These are phyloP conservation scores for Kluyveromyces sp. DNA, from an alignment of 1,139 yeast species.

Conservation along the genomic window DNA sequence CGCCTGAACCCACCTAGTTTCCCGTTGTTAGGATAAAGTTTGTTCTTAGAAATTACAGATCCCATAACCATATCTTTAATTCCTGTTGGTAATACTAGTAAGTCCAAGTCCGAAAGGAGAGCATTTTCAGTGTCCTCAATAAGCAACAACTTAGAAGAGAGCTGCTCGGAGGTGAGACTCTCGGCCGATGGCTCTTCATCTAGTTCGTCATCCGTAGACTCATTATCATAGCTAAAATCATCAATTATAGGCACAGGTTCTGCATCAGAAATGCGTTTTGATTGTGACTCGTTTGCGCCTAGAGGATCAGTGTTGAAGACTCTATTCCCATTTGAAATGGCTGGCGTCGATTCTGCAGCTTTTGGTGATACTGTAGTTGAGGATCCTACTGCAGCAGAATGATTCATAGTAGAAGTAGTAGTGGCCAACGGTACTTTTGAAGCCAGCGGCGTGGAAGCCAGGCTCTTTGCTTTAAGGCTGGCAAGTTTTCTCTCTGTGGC, in stretches of 20 bases:
- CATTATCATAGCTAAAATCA: slow-evolving; percentile 16
- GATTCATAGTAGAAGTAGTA: slow-evolving; percentile 11
- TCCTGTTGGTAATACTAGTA: slow-evolving; percentile 60
- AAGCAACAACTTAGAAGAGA: slow-evolving; percentile 9
- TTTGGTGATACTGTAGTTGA: slow-evolving; percentile 8
- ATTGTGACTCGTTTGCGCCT: not conserved
- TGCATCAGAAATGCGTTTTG: not conserved
- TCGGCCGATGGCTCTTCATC: slow-evolving; percentile 24
- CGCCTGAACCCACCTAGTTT: slow-evolving; percentile 26
- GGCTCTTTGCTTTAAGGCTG: slow-evolving; percentile 18
- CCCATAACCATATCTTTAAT: slow-evolving; percentile 47
- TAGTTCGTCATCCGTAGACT: slow-evolving; percentile 24
- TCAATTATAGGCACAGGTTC: slow-evolving; percentile 10
- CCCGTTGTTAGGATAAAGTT: slow-evolving; percentile 19
- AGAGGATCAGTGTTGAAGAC: not conserved
- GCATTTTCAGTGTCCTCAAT: slow-evolving; percentile 13
- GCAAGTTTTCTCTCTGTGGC: slow-evolving; percentile 48
- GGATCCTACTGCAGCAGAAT: slow-evolving; percentile 14
- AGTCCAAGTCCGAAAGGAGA: slow-evolving; percentile 28
- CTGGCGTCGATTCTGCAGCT: not conserved
- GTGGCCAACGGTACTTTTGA: slow-evolving; percentile 14
- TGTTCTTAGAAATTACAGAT: slow-evolving; percentile 21
- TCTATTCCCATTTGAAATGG: not conserved
- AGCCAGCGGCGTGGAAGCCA: slow-evolving; percentile 9
- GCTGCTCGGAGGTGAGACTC: slow-evolving; percentile 15